These are phyloP conservation scores for Tolypocladium ovalisporum DNA, from an alignment of 2,329 filamentous ascomycete species.

Conservation along the genomic window DNA sequence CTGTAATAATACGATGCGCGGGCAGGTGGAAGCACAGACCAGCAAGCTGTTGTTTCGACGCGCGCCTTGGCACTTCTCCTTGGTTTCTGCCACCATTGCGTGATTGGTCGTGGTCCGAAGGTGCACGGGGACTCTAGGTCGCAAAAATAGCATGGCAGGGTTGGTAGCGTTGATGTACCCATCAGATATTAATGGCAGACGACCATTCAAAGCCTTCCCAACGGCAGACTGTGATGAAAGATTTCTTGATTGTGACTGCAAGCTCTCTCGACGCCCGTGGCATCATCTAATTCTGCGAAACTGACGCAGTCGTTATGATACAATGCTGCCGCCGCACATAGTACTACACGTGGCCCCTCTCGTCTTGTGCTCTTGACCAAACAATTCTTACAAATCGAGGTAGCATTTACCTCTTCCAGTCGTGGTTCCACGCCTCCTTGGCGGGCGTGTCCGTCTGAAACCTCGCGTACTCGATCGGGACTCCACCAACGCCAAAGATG, in stretches of 20 bases:
- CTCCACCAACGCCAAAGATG: constrained; percentile 57
- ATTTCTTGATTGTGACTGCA: not conserved
- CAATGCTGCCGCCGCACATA: constrained; percentile 1
- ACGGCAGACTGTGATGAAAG: not conserved
- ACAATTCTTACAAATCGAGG: not conserved
- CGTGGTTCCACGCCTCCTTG: constrained; percentile 80
- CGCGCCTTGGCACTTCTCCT: not conserved
- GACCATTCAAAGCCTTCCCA: not conserved
- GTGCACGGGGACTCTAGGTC: not conserved
- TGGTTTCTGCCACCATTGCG: not conserved
- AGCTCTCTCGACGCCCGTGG: not conserved
- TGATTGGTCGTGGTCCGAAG: not conserved
- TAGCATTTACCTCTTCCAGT: constrained; percentile 57
- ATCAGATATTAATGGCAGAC: constrained; percentile 1
- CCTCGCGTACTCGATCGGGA: constrained; percentile 87
- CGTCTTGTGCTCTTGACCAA: not conserved
- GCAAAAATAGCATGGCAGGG: not conserved
- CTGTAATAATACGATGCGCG: constrained; percentile 20
- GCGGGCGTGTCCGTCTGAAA: constrained; percentile 75
- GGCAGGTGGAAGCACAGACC: constrained; percentile 2
- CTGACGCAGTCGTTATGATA: not conserved
- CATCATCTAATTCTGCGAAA: not conserved
- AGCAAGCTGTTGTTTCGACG: not conserved
- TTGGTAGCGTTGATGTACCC: not conserved
- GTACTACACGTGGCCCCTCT: not conserved